Evolutionary conservation across 805 yeast genomes (phyloP).

Genomic region (Candida verbasci): DNA sequence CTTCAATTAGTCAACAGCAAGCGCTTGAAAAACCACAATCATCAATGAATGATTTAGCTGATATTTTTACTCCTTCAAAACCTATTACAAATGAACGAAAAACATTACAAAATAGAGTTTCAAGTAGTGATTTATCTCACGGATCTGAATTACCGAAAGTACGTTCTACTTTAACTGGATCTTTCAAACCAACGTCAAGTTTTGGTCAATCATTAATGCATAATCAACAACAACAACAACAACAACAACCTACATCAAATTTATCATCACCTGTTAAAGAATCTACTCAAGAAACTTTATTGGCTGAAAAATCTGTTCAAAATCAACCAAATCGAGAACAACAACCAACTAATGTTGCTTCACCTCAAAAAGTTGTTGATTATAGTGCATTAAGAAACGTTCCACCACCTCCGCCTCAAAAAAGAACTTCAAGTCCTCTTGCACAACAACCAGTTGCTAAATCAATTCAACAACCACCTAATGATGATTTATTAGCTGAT

Average conservation of each 20-base stretch:
- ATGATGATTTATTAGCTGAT: slow-evolving; percentile 54
- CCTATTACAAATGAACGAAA: slow-evolving; percentile 15
- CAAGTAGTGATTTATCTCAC: slow-evolving; percentile 31
- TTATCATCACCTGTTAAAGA: slow-evolving; percentile 13
- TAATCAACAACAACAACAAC: no score
- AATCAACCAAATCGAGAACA: slow-evolving; percentile 21
- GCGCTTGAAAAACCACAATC: slow-evolving; percentile 35
- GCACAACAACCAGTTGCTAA: slow-evolving; percentile 10
- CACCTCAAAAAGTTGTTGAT: slow-evolving; percentile 29
- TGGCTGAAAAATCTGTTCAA: slow-evolving; percentile 30
- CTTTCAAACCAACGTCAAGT: slow-evolving; percentile 76
- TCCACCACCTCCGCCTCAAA: slow-evolving; percentile 39
- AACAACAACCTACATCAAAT: slow-evolving; percentile 6
- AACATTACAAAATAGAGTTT: slow-evolving; percentile 21
- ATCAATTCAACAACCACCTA: slow-evolving; percentile 9
- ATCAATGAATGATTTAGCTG: slow-evolving; percentile 64
- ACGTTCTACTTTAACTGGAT: slow-evolving; percentile 27
- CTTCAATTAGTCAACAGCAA: background rate
- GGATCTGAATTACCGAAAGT: slow-evolving; percentile 27
- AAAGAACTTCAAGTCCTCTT: slow-evolving; percentile 3
- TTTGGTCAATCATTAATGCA: slow-evolving; percentile 73
- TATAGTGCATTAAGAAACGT: slow-evolving; percentile 49
- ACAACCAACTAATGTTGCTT: slow-evolving; percentile 22
- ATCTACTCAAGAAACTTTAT: slow-evolving; percentile 20
- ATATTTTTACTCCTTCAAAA: slow-evolving; percentile 20